Base-by-base conservation (phyloP, 177 flowering plant genomes). In the Vitis hybrid region DNA sequence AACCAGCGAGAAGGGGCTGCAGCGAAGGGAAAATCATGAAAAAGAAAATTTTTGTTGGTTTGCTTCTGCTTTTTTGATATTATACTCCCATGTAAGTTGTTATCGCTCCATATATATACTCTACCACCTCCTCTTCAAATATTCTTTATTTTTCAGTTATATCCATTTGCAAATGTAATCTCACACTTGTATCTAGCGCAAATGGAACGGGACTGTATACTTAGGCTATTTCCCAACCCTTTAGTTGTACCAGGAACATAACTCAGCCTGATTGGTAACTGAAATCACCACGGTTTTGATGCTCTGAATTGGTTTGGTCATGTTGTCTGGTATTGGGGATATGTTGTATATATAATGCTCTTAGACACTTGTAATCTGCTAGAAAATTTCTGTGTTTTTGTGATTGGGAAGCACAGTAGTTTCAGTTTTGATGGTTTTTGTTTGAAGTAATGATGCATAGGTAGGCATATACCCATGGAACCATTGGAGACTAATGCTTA, bases 1-100 rank as follows among this genome's bases (percentile, higher is more conserved):
- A 90, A 73, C 80, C 98, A 90, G 76, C 81, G 97, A 72, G 97
- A 85, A 78, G 90, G 86, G 51, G 67, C 79, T 47, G 24, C 51
- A 24, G 87, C 82, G 70, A 94, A 83, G 78, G 80, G 76, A 47
- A 87, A 79, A 67, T 75, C 73, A 73, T 88, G 76, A 85, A 59
- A 49, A 62, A 17, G 31, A 2, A 18, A 13, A 24, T 18, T 64
- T 66, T 47, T 22, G 24, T 64, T 53, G 59, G 7, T 20, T 11
- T 55, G 54, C 56, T 22, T 56, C 33, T 49, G 24, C 24, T 19
- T 55, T 69, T 58, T 14, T 14, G 52, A 17, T 62, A 20, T 65
- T 57, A 60, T 66, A 58, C 62, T 71, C 66, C 47, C 38, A 44
- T 56, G 61, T 73, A 62, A 18, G 44, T 58, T 72, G 18, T 62